Percentiles rank a stretch among this genome's conserved stretches.
phyloP scores from a whole-genome alignment of 1,284 basidiomycete genomes.

The Rhizoctonia solani region DNA sequence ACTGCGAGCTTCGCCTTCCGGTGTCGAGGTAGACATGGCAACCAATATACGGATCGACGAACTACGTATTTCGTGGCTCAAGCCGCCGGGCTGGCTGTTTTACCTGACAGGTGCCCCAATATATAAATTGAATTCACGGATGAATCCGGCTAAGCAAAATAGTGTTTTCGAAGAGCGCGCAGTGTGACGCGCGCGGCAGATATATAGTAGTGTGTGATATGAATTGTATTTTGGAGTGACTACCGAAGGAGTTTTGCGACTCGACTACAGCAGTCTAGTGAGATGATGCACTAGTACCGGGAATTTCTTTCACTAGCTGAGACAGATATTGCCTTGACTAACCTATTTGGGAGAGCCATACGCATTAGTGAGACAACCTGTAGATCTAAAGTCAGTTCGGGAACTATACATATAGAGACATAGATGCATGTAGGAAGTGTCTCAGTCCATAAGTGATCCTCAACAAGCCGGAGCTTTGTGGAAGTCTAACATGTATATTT shows the following conservation, averaged over 20 bases:
- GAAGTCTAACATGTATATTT: conserved; percentile 33
- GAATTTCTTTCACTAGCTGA: background rate
- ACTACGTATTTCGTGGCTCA: background rate
- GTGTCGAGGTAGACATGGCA: conserved; percentile 1
- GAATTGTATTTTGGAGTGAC: conserved; percentile 17
- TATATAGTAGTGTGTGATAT: conserved; percentile 1
- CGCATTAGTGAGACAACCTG: background rate
- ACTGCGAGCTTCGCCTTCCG: conserved; percentile 1
- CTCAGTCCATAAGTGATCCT: conserved; percentile 18
- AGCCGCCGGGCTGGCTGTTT: background rate
- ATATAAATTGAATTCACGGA: background rate
- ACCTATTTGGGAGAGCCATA: background rate
- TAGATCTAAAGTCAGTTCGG: background rate
- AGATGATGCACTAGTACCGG: background rate
- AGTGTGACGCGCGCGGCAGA: too few relatives aligned
- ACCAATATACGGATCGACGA: conserved; percentile 4
- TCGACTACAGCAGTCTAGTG: background rate
- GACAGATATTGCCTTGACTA: background rate
- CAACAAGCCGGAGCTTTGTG: conserved; percentile 15
- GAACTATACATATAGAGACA: background rate
- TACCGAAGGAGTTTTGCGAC: conserved; percentile 21
- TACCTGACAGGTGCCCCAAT: background rate
- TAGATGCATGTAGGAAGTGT: background rate
- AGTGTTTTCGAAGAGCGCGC: background rate
- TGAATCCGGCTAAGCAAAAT: background rate